Evolutionary conservation across 805 yeast species (phyloP).

Genomic region (Candida caryicola): DNA sequence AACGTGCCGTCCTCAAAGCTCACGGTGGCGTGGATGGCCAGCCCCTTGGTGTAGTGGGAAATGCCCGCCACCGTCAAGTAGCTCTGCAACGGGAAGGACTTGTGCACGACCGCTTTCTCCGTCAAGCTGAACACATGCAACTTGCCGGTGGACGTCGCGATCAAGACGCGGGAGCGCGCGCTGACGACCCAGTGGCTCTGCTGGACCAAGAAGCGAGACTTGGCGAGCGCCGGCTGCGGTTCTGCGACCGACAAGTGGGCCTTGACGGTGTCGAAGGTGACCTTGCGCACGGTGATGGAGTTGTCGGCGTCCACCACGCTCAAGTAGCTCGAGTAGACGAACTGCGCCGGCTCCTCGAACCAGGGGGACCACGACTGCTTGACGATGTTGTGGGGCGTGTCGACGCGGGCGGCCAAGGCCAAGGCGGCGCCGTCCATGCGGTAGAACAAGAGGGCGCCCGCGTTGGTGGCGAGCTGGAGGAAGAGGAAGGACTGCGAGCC

Average conservation of each 20-base stretch:
- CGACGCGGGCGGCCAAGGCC: conserved; percentile 1
- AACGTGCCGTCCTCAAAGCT: conserved; percentile 21
- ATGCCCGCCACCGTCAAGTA: conserved; percentile 5
- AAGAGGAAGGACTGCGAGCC: conserved; percentile 7
- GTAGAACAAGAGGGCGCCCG: conserved; percentile 16
- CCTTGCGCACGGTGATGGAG: conserved; percentile 4
- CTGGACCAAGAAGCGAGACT: conserved; percentile 8
- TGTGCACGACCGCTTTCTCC: background rate
- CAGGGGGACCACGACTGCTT: conserved; percentile 16
- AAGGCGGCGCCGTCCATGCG: conserved; percentile 1
- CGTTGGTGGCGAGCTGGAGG: conserved; percentile 14
- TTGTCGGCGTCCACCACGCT: conserved; percentile 16
- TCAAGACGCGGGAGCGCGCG: conserved; percentile 1
- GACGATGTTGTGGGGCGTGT: conserved; percentile 6
- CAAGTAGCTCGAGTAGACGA: conserved; percentile 5
- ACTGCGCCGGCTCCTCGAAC: background rate
- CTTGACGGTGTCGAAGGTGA: conserved; percentile 1
- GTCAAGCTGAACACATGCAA: conserved; percentile 1
- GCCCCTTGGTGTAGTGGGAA: background rate
- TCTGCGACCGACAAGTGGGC: background rate
- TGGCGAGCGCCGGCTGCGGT: background rate
- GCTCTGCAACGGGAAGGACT: background rate
- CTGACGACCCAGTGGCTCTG: conserved; percentile 9
- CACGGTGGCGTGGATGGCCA: conserved; percentile 7
- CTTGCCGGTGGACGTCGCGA: conserved; percentile 10